phyloP scores from a whole-genome alignment of 2,329 filamentous ascomycete genomes.

The Epichloe sp. region DNA sequence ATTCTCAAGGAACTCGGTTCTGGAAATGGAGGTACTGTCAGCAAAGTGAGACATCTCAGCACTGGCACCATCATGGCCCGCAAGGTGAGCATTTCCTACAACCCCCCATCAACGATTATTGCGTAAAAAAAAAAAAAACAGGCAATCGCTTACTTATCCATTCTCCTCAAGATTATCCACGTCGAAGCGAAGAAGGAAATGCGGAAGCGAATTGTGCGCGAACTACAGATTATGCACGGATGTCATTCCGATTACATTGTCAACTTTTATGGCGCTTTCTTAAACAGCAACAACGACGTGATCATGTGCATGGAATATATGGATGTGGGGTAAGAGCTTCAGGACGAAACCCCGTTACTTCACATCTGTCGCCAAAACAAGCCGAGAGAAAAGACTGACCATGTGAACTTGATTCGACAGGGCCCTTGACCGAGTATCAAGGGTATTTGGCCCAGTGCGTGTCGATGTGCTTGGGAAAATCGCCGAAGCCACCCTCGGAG shows the following conservation, averaged over 20 bases:
- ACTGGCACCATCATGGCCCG: slow-evolving; percentile 95
- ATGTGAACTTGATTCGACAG: slow-evolving; percentile 30
- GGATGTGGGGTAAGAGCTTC: slow-evolving; percentile 78
- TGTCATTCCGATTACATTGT: slow-evolving; percentile 97
- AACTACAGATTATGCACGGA: slow-evolving; percentile 96
- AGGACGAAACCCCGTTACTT: background rate
- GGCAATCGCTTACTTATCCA: background rate
- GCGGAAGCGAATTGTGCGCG: slow-evolving; percentile 89
- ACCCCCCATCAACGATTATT: background rate
- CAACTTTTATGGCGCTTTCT: slow-evolving; percentile 92
- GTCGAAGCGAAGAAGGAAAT: slow-evolving; percentile 97
- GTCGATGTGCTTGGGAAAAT: slow-evolving; percentile 97
- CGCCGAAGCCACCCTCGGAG: slow-evolving; percentile 85
- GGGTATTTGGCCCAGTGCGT: slow-evolving; percentile 85
- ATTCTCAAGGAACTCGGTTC: slow-evolving; percentile 89
- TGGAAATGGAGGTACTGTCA: slow-evolving; percentile 95
- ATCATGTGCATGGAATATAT: slow-evolving; percentile 99
- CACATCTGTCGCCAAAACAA: background rate
- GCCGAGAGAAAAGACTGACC: background rate
- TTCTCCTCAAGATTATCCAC: slow-evolving; percentile 64
- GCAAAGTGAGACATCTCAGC: slow-evolving; percentile 89
- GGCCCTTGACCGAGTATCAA: slow-evolving; percentile 84
- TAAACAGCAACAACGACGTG: slow-evolving; percentile 93
- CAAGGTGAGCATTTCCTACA: slow-evolving; percentile 49
- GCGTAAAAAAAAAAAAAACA: background rate